These are phyloP conservation scores for Monosporascus sp. DNA, from an alignment of 2,329 filamentous ascomycete species.

Conservation along the genomic window DNA sequence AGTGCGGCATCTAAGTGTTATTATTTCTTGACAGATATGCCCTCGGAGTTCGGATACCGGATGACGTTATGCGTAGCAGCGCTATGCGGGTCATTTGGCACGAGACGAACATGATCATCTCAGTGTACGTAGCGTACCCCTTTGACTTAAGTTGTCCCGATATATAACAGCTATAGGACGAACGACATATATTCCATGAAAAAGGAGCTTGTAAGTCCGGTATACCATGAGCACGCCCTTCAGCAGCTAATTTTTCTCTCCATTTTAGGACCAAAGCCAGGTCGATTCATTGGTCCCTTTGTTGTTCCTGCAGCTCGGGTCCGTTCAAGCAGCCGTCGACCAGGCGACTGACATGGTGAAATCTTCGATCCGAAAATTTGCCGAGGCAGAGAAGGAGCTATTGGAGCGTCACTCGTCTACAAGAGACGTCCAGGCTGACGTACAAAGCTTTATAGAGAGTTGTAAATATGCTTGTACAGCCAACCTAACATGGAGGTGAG, in stretches of 20 bases:
- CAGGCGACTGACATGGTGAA: background rate
- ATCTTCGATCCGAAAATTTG: background rate
- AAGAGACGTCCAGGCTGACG: background rate
- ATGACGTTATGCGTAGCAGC: background rate
- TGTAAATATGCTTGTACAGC: slow-evolving; percentile 4
- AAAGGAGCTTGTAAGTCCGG: slow-evolving; percentile 5
- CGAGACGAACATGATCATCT: slow-evolving; percentile 4
- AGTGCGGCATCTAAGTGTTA: too few species aligned
- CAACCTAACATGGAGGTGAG: slow-evolving; percentile 5
- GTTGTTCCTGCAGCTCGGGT: background rate
- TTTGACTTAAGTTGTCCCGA: background rate
- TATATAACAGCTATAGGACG: background rate
- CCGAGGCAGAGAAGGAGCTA: background rate
- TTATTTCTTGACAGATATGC: background rate
- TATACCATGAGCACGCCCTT: background rate
- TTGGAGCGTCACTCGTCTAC: background rate
- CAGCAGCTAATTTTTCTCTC: background rate
- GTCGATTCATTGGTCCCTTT: slow-evolving; percentile 3
- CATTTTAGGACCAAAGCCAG: background rate
- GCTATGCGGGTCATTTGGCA: slow-evolving; percentile 3
- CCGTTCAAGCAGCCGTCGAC: slow-evolving; percentile 1
- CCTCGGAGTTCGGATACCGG: background rate
- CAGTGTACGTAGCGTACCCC: background rate
- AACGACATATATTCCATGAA: slow-evolving; percentile 6
- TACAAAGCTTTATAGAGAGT: background rate